Evolutionary conservation across 1,139 yeast species (phyloP).

Genomic region (Yamadazyma epiphylla): DNA sequence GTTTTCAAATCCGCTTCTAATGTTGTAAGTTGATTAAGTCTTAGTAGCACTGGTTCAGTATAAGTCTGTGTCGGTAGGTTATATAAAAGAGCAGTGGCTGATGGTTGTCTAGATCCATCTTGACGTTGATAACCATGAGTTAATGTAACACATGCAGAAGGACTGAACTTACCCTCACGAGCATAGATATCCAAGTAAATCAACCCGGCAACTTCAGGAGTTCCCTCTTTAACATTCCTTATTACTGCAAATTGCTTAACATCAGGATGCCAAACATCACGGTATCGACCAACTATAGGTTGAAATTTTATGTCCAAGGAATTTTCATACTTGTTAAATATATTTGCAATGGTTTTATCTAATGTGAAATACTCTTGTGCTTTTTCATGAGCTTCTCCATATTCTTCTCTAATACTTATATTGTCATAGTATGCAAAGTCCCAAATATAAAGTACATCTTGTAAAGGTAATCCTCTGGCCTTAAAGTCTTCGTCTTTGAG

Average conservation of each 20-base stretch:
- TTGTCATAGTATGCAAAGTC: slow-evolving; percentile 67
- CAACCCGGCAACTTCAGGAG: slow-evolving; percentile 71
- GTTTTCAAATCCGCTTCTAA: slow-evolving; percentile 91
- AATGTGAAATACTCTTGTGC: slow-evolving; percentile 79
- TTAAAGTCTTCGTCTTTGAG: slow-evolving; percentile 54
- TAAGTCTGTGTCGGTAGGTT: slow-evolving; percentile 76
- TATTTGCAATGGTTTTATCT: slow-evolving; percentile 59
- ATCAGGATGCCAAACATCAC: slow-evolving; percentile 65
- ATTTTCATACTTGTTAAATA: slow-evolving; percentile 67
- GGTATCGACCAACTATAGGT: slow-evolving; percentile 37
- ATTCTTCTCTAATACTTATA: slow-evolving; percentile 59
- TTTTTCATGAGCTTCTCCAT: slow-evolving; percentile 65
- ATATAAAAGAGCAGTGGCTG: slow-evolving; percentile 78
- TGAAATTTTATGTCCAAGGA: slow-evolving; percentile 66
- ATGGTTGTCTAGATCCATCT: slow-evolving; percentile 52
- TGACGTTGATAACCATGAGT: slow-evolving; percentile 51
- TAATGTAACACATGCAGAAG: slow-evolving; percentile 78
- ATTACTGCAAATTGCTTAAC: slow-evolving; percentile 74
- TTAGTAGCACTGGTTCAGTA: slow-evolving; percentile 69
- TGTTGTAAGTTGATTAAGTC: slow-evolving; percentile 76
- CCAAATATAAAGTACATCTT: slow-evolving; percentile 61
- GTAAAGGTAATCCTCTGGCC: slow-evolving; percentile 36
- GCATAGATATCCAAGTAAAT: slow-evolving; percentile 80
- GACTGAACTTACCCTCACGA: slow-evolving; percentile 81
- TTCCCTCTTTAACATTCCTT: slow-evolving; percentile 43